Base-by-base conservation (phyloP, 495 filamentous ascomycete genomes). In the Xylaria palmicola region DNA sequence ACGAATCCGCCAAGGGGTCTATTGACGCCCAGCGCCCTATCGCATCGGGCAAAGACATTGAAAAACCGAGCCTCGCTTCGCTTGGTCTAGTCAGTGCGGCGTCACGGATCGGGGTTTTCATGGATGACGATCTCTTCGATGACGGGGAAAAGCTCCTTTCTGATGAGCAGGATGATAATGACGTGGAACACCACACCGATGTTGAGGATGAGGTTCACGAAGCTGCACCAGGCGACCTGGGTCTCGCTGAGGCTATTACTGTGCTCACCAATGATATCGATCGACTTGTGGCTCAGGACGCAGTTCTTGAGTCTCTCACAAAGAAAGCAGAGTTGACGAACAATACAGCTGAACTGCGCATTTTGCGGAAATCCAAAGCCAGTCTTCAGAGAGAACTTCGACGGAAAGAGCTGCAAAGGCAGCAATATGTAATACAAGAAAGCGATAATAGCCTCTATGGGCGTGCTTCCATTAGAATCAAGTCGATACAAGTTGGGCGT, bases 371-470 rank as follows among this genome's bases (percentile, higher is more conserved):
- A 72, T 97, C 93, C 3, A 96, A 93, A 69, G 86, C 90, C 15
- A 97, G 93, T 70, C 79, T 99, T 59, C 87, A 96, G 67, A 83
- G 93, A 41, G 95, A 99, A 70, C 91, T 97, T 37, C 83, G 90
- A 39, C 85, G 94, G 29, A 98, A 98, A 72, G 94, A 97, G 75
- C 81, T 99, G 68, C 95, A 99, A 74, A 82, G 92, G 40, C 93
- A 97, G 74, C 95, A 98, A 72, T 99, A 98, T 66, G 91, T 95
- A 63, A 87, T 97, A 39, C 95, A 99, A 72, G 93, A 98, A 72
- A 96, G 92, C 69, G 95, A 98, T 68, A 99, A 98, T 74, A 97
- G 92, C 72, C 79, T 99, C 40, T 97, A 94, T 72, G 94, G 94
- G 15, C 88, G 94, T 12, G 92, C 94, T 4, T 89, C 85, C 5